These are phyloP conservation scores for Dryas drummondii DNA, from an alignment of 306 rosid species.

Conservation along the genomic window DNA sequence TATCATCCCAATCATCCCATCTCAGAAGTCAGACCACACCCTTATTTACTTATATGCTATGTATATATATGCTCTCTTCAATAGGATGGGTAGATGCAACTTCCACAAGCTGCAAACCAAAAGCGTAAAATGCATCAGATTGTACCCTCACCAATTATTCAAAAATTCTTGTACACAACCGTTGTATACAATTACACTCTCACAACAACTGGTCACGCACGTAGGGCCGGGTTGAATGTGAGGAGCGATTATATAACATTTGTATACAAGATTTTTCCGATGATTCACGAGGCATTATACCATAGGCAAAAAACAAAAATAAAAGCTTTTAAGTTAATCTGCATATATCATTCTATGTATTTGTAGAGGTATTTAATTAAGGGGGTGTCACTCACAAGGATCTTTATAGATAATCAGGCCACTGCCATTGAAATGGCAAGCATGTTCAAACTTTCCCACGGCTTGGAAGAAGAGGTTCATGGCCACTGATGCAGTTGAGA, in stretches of 20 bases:
- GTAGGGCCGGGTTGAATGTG: too few relatives aligned
- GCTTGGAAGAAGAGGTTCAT: slow-evolving; percentile 15
- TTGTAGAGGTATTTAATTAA: too few relatives aligned
- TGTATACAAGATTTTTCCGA: too few relatives aligned
- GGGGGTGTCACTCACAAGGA: slow-evolving; percentile 1
- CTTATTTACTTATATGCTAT: background rate
- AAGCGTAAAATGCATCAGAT: background rate
- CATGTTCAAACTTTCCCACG: background rate
- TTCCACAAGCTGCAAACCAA: slow-evolving; percentile 11
- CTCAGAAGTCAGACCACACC: background rate
- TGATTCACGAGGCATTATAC: too few relatives aligned
- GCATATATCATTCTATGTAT: background rate
- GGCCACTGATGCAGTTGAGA: background rate
- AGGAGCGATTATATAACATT: too few relatives aligned
- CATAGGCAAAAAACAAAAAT: background rate
- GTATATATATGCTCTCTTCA: background rate
- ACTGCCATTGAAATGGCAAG: slow-evolving; percentile 2
- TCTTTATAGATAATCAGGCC: background rate
- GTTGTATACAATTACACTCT: too few relatives aligned
- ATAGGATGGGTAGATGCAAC: background rate
- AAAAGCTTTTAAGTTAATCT: background rate
- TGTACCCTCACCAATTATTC: too few relatives aligned
- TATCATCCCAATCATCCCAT: too few relatives aligned
- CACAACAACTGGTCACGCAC: too few relatives aligned
- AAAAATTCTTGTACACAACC: background rate